phyloP scores from a whole-genome alignment of 1,139 yeast species.

The Geotrichum candidum region DNA sequence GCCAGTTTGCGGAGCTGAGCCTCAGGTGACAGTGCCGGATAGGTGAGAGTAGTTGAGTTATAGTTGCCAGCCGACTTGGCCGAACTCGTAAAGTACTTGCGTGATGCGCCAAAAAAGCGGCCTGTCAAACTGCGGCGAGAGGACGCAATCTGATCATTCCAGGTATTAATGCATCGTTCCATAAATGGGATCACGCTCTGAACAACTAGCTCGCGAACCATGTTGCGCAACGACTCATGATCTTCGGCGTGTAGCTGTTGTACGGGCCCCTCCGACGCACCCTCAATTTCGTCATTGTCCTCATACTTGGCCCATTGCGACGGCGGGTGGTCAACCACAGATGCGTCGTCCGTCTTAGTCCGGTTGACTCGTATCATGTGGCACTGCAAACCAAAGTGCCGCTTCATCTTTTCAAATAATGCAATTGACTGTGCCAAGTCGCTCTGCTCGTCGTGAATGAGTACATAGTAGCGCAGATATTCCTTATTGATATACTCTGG shows the following conservation, averaged over 20 bases:
- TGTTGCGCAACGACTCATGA: conserved; percentile 40
- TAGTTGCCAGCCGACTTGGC: conserved; percentile 31
- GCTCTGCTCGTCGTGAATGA: conserved; percentile 36
- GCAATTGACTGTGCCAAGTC: conserved; percentile 31
- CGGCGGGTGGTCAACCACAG: conserved; percentile 1
- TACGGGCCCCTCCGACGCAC: background rate
- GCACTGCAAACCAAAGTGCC: conserved; percentile 36
- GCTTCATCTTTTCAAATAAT: conserved; percentile 34
- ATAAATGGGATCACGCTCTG: conserved; percentile 66
- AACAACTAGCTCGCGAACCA: conserved; percentile 50
- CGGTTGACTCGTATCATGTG: conserved; percentile 30
- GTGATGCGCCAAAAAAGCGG: conserved; percentile 63
- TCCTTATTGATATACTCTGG: conserved; percentile 37
- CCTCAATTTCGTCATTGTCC: background rate
- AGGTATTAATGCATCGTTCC: conserved; percentile 64
- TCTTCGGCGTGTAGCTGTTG: conserved; percentile 32
- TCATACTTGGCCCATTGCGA: conserved; percentile 10
- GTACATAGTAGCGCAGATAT: conserved; percentile 36
- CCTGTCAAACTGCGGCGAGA: conserved; percentile 71
- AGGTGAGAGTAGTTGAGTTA: conserved; percentile 48
- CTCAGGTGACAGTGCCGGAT: conserved; percentile 60
- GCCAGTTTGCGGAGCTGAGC: conserved; percentile 76
- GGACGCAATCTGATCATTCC: conserved; percentile 71
- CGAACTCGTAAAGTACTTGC: conserved; percentile 43
- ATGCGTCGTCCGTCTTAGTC: conserved; percentile 6